Evolutionary conservation across 495 filamentous ascomycete genomes (phyloP).

Genomic region (Lepidopterella palustris): DNA sequence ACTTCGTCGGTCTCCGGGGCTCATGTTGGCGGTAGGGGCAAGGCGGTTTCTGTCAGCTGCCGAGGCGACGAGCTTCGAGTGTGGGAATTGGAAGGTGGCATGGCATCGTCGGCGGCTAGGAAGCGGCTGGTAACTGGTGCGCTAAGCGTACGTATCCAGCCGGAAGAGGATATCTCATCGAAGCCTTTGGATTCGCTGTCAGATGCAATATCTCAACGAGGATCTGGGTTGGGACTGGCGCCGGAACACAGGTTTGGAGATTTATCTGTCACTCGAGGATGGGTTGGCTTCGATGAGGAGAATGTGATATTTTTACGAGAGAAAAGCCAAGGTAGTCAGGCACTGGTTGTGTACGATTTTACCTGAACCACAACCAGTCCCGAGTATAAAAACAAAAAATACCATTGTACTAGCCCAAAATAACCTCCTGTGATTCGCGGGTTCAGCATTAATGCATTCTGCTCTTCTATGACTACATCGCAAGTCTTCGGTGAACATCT

Average conservation of each 20-base stretch:
- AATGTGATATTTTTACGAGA: constrained; percentile 82
- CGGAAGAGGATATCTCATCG: constrained; percentile 32
- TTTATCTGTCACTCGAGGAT: constrained; percentile 45
- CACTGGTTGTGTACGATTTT: constrained; percentile 88
- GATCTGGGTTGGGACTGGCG: constrained; percentile 20
- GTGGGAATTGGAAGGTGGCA: constrained; percentile 84
- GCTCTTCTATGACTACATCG: too few relatives aligned
- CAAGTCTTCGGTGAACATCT: too few relatives aligned
- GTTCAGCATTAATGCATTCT: too few relatives aligned
- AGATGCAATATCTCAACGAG: constrained; percentile 1
- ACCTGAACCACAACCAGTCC: too few relatives aligned
- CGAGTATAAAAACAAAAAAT: too few relatives aligned
- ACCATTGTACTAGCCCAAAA: too few relatives aligned
- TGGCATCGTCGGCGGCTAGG: constrained; percentile 43
- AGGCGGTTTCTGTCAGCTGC: constrained; percentile 80
- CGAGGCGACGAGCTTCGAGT: constrained; percentile 81
- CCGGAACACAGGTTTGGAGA: constrained; percentile 27
- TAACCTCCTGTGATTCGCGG: too few relatives aligned
- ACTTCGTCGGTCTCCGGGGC: constrained; percentile 84
- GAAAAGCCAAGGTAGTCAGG: constrained; percentile 56
- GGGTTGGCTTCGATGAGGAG: constrained; percentile 91
- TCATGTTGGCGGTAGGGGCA: constrained; percentile 79
- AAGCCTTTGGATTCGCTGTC: constrained; percentile 23
- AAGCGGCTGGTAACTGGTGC: constrained; percentile 39
- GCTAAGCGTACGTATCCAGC: constrained; percentile 50